Evolutionary conservation across 164 flowering plant species (phyloP).

Genomic region (Tetrastigma voinierianum): DNA sequence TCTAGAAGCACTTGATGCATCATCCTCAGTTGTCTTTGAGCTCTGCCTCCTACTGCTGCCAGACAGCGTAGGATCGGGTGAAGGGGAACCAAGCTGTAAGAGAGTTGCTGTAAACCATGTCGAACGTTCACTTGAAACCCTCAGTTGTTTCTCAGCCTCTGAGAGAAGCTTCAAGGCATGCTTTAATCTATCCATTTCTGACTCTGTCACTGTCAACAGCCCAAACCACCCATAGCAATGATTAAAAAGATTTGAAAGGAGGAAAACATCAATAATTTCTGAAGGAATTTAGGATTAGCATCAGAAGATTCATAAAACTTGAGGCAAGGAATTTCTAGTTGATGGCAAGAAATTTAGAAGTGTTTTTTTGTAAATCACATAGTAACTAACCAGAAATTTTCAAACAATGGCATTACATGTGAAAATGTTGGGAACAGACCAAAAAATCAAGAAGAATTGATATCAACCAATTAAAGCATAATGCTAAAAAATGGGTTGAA

Average conservation of each 20-base stretch:
- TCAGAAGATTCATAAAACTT: neutral
- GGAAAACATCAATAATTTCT: neutral
- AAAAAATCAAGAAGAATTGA: too few species aligned
- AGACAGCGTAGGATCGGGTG: conserved; percentile 56
- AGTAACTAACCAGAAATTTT: too few species aligned
- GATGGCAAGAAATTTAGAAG: too few species aligned
- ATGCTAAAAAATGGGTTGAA: too few species aligned
- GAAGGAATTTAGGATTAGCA: neutral
- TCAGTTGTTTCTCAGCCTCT: conserved; percentile 95
- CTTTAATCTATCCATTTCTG: conserved; percentile 75
- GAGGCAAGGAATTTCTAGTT: neutral
- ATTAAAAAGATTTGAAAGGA: neutral
- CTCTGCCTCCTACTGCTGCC: conserved; percentile 73
- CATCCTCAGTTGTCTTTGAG: conserved; percentile 65
- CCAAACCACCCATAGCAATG: conserved; percentile 3
- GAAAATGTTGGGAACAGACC: too few species aligned
- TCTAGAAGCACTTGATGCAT: conserved; percentile 50
- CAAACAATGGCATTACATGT: too few species aligned
- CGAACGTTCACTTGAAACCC: conserved; percentile 80
- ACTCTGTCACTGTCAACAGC: conserved; percentile 61
- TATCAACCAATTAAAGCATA: too few species aligned
- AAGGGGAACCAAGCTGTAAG: conserved; percentile 83
- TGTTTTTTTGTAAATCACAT: too few species aligned
- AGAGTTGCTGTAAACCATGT: conserved; percentile 97
- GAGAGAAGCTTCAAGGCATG: conserved; percentile 88